phyloP scores from a whole-genome alignment of 1,139 yeast species.

The Yamadazyma atmosphaerica region DNA sequence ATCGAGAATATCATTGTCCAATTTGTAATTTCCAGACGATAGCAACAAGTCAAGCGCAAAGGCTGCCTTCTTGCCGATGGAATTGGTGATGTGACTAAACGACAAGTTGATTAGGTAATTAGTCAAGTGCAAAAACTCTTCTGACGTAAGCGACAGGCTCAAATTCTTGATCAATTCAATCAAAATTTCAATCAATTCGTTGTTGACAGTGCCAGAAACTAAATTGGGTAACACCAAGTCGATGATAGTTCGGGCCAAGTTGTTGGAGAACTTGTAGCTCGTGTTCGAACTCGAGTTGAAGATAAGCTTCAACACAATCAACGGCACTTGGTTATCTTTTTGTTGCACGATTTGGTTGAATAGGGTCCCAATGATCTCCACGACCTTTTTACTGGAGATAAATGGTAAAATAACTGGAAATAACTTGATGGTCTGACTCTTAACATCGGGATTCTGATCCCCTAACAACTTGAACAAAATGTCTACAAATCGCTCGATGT shows the following conservation, averaged over 20 bases:
- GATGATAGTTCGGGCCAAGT: slow-evolving; percentile 24
- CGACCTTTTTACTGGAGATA: slow-evolving; percentile 25
- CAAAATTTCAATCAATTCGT: slow-evolving; percentile 66
- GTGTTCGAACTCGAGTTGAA: slow-evolving; percentile 48
- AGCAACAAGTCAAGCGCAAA: slow-evolving; percentile 54
- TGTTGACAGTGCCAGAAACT: slow-evolving; percentile 28
- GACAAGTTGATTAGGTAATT: slow-evolving; percentile 38
- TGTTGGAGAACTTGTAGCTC: slow-evolving; percentile 19
- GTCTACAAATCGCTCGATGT: slow-evolving; percentile 43
- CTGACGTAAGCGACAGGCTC: slow-evolving; percentile 47
- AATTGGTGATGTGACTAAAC: slow-evolving; percentile 35
- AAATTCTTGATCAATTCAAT: slow-evolving; percentile 57
- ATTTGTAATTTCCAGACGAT: slow-evolving; percentile 2
- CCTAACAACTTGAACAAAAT: slow-evolving; percentile 54
- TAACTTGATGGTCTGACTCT: slow-evolving; percentile 70
- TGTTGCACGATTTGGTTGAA: slow-evolving; percentile 21
- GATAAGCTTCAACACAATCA: slow-evolving; percentile 67
- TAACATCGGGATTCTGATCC: slow-evolving; percentile 75
- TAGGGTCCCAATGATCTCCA: slow-evolving; percentile 25
- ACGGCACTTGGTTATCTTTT: slow-evolving; percentile 19
- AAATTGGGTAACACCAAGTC: slow-evolving; percentile 23
- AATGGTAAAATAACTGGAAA: slow-evolving; percentile 42
- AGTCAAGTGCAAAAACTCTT: slow-evolving; percentile 41
- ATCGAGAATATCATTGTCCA: slow-evolving; percentile 8
- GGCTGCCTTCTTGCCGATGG: slow-evolving; percentile 55